Conservation (phyloP, 768 basidiomycete species). For the Panaeolus cyanescens region DNA sequence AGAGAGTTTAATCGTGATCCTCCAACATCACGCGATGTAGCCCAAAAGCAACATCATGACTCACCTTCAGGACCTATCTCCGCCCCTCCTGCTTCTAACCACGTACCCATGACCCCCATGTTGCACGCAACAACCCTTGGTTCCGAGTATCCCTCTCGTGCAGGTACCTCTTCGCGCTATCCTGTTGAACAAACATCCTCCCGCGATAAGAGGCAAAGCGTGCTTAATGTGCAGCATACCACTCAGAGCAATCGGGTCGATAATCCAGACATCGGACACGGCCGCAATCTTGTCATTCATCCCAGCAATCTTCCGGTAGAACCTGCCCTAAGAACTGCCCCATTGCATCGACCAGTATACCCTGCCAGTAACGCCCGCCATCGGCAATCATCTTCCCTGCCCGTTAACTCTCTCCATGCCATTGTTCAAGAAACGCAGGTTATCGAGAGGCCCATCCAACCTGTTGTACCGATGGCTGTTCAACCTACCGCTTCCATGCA, state of each 20-base stretch:
- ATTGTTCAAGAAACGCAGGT: background rate
- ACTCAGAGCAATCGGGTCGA: background rate
- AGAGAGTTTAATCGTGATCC: background rate
- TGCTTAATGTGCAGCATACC: background rate
- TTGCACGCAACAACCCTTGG: background rate
- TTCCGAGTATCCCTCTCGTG: background rate
- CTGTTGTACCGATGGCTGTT: background rate
- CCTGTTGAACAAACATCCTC: background rate
- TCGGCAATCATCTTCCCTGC: slow-evolving; percentile 38
- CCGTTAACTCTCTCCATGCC: slow-evolving; percentile 16
- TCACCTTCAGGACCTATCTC: background rate
- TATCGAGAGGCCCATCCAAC: background rate
- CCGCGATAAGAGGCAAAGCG: background rate
- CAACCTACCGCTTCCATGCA: background rate
- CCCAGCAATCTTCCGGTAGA: background rate
- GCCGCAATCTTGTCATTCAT: background rate
- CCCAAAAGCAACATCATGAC: background rate
- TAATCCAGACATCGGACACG: background rate
- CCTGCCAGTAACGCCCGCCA: slow-evolving; percentile 20
- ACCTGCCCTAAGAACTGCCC: background rate
- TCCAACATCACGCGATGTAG: background rate
- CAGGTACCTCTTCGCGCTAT: background rate
- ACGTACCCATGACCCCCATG: background rate
- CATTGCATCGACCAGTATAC: background rate
- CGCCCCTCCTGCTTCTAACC: background rate